phyloP scores from a whole-genome alignment of 257 asterid species.

The Solanum chiquidenum region DNA sequence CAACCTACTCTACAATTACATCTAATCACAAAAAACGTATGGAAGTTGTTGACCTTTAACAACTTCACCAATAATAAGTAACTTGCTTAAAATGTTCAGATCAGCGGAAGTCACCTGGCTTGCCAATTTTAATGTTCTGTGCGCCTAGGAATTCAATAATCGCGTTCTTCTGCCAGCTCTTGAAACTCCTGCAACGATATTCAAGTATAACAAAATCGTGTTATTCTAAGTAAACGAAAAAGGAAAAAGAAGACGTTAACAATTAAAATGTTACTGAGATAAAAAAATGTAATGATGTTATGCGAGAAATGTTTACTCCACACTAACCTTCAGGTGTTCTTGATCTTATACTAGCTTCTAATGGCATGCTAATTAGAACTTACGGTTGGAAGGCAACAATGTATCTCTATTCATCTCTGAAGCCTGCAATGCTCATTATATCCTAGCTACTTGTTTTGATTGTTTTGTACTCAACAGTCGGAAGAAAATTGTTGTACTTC shows the following conservation, averaged over 20 bases:
- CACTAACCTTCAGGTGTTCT: background rate
- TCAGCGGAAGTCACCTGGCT: constrained; percentile 72
- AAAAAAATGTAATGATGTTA: background rate
- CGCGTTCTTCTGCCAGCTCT: constrained; percentile 92
- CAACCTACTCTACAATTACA: background rate
- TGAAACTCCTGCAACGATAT: constrained; percentile 70
- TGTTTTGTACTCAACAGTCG: background rate
- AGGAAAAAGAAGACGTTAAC: background rate
- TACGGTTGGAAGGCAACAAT: background rate
- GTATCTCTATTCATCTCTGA: background rate
- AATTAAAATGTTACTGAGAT: background rate
- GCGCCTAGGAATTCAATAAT: constrained; percentile 41
- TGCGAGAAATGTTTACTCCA: background rate
- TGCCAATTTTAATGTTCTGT: constrained; percentile 61
- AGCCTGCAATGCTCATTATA: background rate
- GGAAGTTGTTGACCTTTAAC: background rate
- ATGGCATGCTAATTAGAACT: background rate
- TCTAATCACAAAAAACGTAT: background rate
- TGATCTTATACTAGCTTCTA: background rate
- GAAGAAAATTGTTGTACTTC: background rate
- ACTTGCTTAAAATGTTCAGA: background rate
- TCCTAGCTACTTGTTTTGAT: background rate
- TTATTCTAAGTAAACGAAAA: background rate
- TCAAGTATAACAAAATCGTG: background rate
- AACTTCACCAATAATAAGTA: background rate